Evolutionary conservation across 2,329 filamentous ascomycete species (phyloP).

Genomic region (Epichloe baconii): DNA sequence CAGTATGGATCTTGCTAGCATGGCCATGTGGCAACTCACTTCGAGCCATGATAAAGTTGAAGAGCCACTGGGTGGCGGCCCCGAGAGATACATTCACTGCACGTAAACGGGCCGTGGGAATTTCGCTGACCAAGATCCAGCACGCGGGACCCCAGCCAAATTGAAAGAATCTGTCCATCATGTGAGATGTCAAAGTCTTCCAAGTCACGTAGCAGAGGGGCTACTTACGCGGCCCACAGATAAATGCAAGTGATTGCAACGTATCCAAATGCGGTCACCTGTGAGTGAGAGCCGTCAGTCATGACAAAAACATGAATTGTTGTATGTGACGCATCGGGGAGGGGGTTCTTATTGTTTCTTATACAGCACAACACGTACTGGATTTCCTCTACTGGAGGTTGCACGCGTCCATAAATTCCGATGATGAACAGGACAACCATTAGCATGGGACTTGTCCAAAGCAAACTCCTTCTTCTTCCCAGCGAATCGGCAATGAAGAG

Average conservation of each 20-base stretch:
- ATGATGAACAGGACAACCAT: constrained; percentile 54
- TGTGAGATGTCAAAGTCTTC: constrained; percentile 8
- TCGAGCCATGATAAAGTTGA: constrained; percentile 60
- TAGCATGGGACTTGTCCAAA: constrained; percentile 53
- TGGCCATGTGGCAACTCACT: constrained; percentile 17
- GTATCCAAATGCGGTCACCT: constrained; percentile 53
- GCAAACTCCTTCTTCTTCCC: constrained; percentile 45
- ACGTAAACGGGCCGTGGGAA: constrained; percentile 52
- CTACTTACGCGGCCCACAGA: constrained; percentile 45
- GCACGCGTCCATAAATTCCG: constrained; percentile 54
- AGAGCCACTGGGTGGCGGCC: constrained; percentile 59
- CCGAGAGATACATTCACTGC: constrained; percentile 55
- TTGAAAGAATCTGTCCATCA: constrained; percentile 40
- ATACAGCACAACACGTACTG: constrained; percentile 19
- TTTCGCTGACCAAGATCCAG: constrained; percentile 60
- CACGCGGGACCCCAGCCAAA: constrained; percentile 59
- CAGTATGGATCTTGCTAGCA: neutral
- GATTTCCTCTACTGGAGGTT: constrained; percentile 37
- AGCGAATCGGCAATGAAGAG: constrained; percentile 56
- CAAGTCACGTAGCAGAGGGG: neutral
- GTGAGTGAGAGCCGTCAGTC: neutral
- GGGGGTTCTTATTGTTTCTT: no score
- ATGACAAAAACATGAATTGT: neutral
- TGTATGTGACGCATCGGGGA: no score
- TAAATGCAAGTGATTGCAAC: constrained; percentile 60